These are phyloP conservation scores for Capsicum chinense DNA, from an alignment of 257 asterid genomes.

Conservation along the genomic window DNA sequence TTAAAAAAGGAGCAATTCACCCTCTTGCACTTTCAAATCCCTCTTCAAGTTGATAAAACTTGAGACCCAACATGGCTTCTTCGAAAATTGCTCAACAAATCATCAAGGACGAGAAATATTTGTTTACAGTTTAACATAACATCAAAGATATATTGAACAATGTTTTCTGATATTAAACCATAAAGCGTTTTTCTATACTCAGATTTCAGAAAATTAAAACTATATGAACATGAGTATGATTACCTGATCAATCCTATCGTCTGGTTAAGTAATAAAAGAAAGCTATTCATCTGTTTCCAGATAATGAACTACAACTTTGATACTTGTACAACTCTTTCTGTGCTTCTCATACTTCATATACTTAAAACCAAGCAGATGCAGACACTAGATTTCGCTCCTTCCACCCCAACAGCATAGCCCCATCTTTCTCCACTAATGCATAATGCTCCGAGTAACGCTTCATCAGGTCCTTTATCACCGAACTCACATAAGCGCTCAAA, in stretches of 20 bases:
- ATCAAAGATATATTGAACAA: neutral
- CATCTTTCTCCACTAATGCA: conserved; percentile 36
- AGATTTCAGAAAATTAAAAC: neutral
- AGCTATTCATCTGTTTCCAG: neutral
- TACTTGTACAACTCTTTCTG: neutral
- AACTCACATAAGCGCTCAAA: conserved; percentile 35
- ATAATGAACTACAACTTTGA: neutral
- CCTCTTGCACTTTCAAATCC: neutral
- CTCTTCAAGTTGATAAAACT: neutral
- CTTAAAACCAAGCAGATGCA: conserved; percentile 38
- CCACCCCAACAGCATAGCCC: conserved; percentile 42
- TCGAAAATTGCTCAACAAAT: neutral
- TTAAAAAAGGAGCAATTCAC: too few species aligned
- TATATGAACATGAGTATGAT: neutral
- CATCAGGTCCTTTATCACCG: conserved; percentile 33
- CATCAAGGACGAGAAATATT: neutral
- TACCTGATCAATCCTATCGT: conserved; percentile 6
- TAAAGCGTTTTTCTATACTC: neutral
- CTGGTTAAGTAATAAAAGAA: neutral
- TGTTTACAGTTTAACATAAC: neutral
- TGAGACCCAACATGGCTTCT: neutral
- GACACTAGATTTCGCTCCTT: conserved; percentile 36
- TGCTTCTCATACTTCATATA: neutral
- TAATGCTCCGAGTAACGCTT: conserved; percentile 36
- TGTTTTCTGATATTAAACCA: neutral